Evolutionary conservation across 2,329 filamentous ascomycete genomes (phyloP).

Genomic region (Aspergillus ruber): DNA sequence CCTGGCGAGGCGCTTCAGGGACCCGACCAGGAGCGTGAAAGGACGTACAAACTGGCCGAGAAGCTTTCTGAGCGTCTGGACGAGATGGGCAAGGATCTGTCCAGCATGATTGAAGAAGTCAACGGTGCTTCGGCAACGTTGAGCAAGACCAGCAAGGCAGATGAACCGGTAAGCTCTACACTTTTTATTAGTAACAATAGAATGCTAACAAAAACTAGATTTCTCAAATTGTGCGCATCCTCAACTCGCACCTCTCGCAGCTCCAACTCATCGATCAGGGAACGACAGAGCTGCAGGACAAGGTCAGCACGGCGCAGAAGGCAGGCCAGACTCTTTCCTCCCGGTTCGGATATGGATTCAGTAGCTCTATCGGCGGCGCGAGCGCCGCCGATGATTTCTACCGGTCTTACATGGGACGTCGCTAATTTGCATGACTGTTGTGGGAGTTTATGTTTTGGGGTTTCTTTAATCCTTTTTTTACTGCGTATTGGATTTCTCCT

Average conservation of each 20-base stretch:
- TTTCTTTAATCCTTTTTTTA: not conserved
- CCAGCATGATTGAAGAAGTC: conserved; percentile 97
- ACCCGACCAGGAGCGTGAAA: conserved; percentile 90
- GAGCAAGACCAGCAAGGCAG: conserved; percentile 80
- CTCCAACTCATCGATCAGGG: conserved; percentile 90
- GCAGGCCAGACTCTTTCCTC: conserved; percentile 54
- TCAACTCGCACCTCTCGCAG: conserved; percentile 87
- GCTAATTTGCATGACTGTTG: conserved; percentile 35
- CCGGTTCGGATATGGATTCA: conserved; percentile 31
- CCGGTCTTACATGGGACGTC: conserved; percentile 73
- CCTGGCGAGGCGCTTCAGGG: conserved; percentile 70
- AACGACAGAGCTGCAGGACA: conserved; percentile 70
- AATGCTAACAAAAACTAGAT: conserved; percentile 48
- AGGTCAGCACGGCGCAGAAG: conserved; percentile 77
- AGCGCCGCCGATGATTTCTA: conserved; percentile 86
- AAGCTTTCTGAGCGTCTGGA: conserved; percentile 84
- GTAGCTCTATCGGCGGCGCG: conserved; percentile 33
- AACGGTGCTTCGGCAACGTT: conserved; percentile 85
- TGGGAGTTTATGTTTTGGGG: not conserved
- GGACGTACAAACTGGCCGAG: conserved; percentile 93
- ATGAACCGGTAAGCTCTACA: conserved; percentile 66
- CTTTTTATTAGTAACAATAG: conserved; percentile 1
- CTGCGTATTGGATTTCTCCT: not conserved
- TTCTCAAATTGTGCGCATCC: conserved; percentile 88
- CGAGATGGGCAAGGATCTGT: conserved; percentile 86